phyloP scores from a whole-genome alignment of 129 eudicot species.

The Chrysanthemum seticuspe region DNA sequence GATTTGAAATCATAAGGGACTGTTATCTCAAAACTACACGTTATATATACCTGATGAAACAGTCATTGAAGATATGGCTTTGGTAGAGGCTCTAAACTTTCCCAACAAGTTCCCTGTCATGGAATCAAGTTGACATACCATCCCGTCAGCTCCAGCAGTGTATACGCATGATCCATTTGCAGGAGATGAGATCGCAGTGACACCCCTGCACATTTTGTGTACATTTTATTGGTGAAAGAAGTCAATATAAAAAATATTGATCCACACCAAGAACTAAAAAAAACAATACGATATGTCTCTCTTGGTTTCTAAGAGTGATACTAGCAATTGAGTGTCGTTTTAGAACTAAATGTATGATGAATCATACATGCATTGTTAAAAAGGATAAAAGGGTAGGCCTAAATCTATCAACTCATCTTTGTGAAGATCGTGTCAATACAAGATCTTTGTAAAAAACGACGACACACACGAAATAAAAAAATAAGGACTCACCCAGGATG shows the following conservation, averaged over 20 bases:
- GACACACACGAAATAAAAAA: background rate
- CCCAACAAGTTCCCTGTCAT: slow-evolving; percentile 65
- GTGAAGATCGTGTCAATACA: too few relatives aligned
- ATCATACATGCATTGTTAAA: too few relatives aligned
- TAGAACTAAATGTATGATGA: too few relatives aligned
- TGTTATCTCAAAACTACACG: background rate
- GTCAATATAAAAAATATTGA: slow-evolving; percentile 8
- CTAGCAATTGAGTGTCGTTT: too few relatives aligned
- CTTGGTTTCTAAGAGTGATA: background rate
- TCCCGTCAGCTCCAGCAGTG: slow-evolving; percentile 94
- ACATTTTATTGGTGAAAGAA: slow-evolving; percentile 3
- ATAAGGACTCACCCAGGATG: slow-evolving; percentile 85
- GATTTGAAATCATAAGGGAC: background rate
- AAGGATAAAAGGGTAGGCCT: too few relatives aligned
- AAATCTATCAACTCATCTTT: too few relatives aligned
- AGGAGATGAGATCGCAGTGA: slow-evolving; percentile 70
- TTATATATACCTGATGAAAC: slow-evolving; percentile 69
- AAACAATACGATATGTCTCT: background rate
- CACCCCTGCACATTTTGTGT: slow-evolving; percentile 60
- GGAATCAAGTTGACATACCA: slow-evolving; percentile 79
- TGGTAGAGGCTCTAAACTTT: slow-evolving; percentile 79
- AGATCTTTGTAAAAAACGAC: background rate
- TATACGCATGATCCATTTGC: slow-evolving; percentile 56
- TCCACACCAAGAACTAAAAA: background rate
- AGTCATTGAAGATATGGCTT: slow-evolving; percentile 68